Conservation (phyloP, 129 eudicot genomes). For the Heracleum sosnowskyi region DNA sequence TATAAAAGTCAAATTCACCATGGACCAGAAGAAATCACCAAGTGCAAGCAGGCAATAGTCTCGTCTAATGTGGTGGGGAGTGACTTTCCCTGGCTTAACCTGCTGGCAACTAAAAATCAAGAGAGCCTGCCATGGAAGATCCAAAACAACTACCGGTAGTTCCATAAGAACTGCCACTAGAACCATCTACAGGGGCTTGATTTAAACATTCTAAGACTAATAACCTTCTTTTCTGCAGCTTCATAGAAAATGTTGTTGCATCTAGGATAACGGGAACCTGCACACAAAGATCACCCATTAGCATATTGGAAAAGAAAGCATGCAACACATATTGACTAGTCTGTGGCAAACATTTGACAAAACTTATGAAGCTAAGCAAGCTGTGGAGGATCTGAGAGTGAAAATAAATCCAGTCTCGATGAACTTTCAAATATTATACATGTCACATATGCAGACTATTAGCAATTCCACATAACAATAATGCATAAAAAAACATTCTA, state of each 20-base stretch:
- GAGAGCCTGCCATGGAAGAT: slow-evolving; percentile 57
- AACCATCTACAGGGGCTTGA: slow-evolving; percentile 96
- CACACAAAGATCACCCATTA: not conserved
- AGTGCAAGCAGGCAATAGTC: not conserved
- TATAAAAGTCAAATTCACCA: no score
- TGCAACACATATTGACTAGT: not conserved
- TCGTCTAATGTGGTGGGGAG: not conserved
- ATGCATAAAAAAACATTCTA: not conserved
- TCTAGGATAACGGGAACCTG: slow-evolving; percentile 89
- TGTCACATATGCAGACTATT: not conserved
- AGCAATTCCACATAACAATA: not conserved
- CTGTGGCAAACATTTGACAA: not conserved
- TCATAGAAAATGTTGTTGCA: slow-evolving; percentile 84
- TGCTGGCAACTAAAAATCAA: slow-evolving; percentile 53
- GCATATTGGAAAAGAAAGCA: not conserved
- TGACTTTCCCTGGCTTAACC: not conserved
- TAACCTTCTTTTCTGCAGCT: slow-evolving; percentile 69
- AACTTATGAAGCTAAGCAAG: not conserved
- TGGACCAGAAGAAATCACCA: not conserved
- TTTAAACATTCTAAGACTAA: slow-evolving; percentile 75
- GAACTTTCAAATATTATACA: not conserved
- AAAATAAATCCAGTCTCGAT: not conserved
- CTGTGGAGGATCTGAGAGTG: not conserved
- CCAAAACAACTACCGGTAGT: slow-evolving; percentile 73
- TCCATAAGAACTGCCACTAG: slow-evolving; percentile 82